Evolutionary conservation across 345 rosid species (phyloP).

Genomic region (Alliaria petiolata): DNA sequence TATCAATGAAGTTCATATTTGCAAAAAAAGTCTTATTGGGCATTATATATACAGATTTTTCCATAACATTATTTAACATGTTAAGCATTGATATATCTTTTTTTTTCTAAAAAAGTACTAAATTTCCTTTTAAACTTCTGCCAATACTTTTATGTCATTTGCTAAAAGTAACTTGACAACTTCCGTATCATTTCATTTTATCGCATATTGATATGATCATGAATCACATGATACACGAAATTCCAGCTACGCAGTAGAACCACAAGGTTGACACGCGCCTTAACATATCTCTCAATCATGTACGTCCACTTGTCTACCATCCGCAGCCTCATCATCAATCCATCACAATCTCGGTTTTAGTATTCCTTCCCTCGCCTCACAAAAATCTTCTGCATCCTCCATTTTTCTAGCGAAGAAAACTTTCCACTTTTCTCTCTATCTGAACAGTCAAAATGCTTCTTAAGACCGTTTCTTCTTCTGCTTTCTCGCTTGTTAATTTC

Average conservation of each 20-base stretch:
- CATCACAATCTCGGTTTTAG: background rate
- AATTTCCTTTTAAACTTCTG: no score
- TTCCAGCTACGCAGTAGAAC: constrained; percentile 25
- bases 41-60: no score
- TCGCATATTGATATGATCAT: no score
- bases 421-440: background rate
- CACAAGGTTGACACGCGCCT: constrained; percentile 52
- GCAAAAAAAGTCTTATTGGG: no score
- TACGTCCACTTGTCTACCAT: constrained; percentile 48
- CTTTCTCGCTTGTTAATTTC: constrained; percentile 36
- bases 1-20: no score
- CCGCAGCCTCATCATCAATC: constrained; percentile 32
- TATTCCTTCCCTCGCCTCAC: background rate
- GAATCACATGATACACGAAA: constrained; percentile 4
- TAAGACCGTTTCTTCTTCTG: constrained; percentile 37
- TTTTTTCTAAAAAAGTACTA: no score
- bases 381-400: background rate
- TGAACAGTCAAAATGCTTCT: constrained; percentile 37
- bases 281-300: constrained; percentile 20
- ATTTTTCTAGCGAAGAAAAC: background rate
- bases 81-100: no score
- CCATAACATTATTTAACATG: no score
- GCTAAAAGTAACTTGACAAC: no score
- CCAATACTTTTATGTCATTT: no score
- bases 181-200: no score